phyloP scores from a whole-genome alignment of 2,329 filamentous ascomycete species.

The Aspergillus proliferans region DNA sequence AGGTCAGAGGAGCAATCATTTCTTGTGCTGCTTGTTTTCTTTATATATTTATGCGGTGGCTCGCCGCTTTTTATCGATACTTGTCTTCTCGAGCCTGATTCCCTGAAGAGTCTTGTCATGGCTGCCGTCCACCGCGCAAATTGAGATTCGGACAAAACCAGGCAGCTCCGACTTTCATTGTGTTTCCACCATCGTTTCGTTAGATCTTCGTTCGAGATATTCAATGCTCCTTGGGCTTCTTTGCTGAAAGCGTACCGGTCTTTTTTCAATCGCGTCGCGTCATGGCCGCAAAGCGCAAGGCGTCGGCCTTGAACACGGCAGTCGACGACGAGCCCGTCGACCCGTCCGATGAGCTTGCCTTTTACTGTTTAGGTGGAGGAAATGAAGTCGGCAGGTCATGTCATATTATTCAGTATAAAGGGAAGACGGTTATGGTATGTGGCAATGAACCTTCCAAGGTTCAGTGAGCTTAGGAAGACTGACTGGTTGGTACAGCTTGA shows the following conservation, averaged over 20 bases:
- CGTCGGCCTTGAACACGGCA: slow-evolving; percentile 62
- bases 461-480: background rate
- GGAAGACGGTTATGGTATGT: slow-evolving; percentile 95
- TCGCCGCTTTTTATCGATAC: background rate
- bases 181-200: background rate
- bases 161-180: background rate
- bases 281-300: slow-evolving; percentile 95
- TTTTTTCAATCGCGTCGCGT: slow-evolving; percentile 8
- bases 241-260: background rate
- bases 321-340: slow-evolving; percentile 78
- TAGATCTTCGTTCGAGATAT: background rate
- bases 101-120: slow-evolving; percentile 6
- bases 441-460: background rate
- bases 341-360: slow-evolving; percentile 88
- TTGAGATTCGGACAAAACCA: slow-evolving; percentile 7
- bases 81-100: background rate
- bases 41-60: background rate
- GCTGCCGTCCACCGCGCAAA: slow-evolving; percentile 2
- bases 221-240: background rate
- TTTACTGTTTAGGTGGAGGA: slow-evolving; percentile 86
- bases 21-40: too few relatives aligned
- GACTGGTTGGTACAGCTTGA: slow-evolving; percentile 61
- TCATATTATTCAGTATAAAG: slow-evolving; percentile 98
- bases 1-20: too few relatives aligned
- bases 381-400: slow-evolving; percentile 97